Base-by-base conservation (phyloP, 768 basidiomycete genomes). In the Trametes cingulata region DNA sequence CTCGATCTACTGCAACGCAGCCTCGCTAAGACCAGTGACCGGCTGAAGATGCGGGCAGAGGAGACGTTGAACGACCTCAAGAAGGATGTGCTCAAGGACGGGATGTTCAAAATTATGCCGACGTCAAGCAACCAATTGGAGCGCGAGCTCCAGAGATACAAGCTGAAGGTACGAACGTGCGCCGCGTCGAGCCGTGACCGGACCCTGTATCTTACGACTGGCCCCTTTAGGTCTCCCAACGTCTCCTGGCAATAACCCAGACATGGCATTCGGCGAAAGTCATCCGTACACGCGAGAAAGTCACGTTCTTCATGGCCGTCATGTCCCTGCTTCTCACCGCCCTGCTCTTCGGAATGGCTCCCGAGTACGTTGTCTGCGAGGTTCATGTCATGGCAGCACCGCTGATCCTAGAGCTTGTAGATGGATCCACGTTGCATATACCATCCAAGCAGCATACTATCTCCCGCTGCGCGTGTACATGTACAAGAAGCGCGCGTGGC, bases 181-280 rank as follows among this genome's bases (percentile, higher is more conserved):
- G 50, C 36, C 48, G 56, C 46, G 3, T 35, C 19, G n/a, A 24
- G 35, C 20, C 19, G 12, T 9, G n/a, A 6, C 42, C 41, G 56
- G 39, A 60, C 2, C 19, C 20, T 48, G 41, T 46, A 27, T 29
- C 20, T 13, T 24, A 2, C 14, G 13, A 43, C 19, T 25, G 46
- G 27, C 12, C 6, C 33, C 12, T 37, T n/a, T 56, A 95, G 95
- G 82, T 96, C 37, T 88, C 91, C 0, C 78, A 80, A 51, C 90
- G 94, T 45, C 86, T 97, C 77, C 84, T 88, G 22, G 80, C 80
- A 1, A 76, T 99, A n/a, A 75, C 86, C 33, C 78, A 83, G 12
- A 87, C 92, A 33, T 99, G 97, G 97, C 90, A 96, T 67, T 95
- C 94, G 14, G 89, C 94, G 2, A 91, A 93, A 72, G 89, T 90